phyloP scores from a whole-genome alignment of 2,329 filamentous ascomycete species.

The Arthrobotrys iridis region DNA sequence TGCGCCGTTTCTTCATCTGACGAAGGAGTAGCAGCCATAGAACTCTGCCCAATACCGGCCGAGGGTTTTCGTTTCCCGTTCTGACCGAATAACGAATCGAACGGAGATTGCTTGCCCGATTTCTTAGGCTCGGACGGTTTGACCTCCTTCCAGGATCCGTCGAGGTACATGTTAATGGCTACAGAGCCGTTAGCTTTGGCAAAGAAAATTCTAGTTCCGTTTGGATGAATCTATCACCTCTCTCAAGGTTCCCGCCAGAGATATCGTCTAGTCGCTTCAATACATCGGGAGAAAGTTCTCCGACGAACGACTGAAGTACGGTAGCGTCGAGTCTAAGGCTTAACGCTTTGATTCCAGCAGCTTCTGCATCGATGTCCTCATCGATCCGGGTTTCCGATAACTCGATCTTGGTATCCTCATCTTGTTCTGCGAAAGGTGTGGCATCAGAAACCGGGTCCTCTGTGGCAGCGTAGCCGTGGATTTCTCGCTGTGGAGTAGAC shows the following conservation, averaged over 20 bases:
- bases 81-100: conserved; percentile 73
- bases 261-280: conserved; percentile 67
- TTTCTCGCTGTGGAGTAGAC: conserved; percentile 44
- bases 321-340: conserved; percentile 66
- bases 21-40: conserved; percentile 43
- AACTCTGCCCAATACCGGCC: conserved; percentile 3
- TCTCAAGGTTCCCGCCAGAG: conserved; percentile 70
- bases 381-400: neutral
- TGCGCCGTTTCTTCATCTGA: conserved; percentile 55
- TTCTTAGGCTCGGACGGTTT: conserved; percentile 66
- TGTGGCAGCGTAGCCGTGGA: conserved; percentile 2
- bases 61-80: conserved; percentile 62
- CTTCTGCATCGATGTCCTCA: neutral
- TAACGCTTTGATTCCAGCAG: conserved; percentile 58
- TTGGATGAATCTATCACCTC: conserved; percentile 62
- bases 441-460: conserved; percentile 31
- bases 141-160: conserved; percentile 71
- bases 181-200: neutral
- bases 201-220: neutral
- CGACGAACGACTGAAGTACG: conserved; percentile 71
- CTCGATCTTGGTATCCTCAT: conserved; percentile 13
- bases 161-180: conserved; percentile 68
- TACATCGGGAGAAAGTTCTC: conserved; percentile 66
- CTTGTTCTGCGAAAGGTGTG: conserved; percentile 34
- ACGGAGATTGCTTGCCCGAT: conserved; percentile 70